Base-by-base conservation (phyloP, 2,329 filamentous ascomycete species). In the Fonsecaea nubica region DNA sequence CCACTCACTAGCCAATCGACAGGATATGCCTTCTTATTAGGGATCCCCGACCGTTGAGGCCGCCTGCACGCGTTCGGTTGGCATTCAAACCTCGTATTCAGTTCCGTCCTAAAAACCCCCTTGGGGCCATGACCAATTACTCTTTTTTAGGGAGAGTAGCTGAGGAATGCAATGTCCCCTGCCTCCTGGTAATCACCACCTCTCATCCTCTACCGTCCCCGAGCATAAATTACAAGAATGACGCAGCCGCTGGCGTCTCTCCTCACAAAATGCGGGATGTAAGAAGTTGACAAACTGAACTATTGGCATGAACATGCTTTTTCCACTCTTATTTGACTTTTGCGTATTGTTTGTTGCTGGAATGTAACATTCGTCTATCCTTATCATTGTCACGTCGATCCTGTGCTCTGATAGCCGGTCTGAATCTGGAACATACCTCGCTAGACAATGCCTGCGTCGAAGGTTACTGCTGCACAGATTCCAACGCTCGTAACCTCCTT, bases 381-480 rank as follows among this genome's bases (percentile, higher is more conserved):
- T 53, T 58, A 63, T 63, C 40, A 18, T 58, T 42, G 30, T 32
- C 38, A 48, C 58, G 12, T 25, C 21, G 48, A 54, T 35, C 30
- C 15, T 32, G 9, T 21, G 35, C 35, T 25, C 25, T 25, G 21
- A 53, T 32, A 6, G 48, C 2, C 45, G 4, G 25, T 18, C 35
- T n/a, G 45, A 42, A 21, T 21, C 12, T 40, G 45, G 45, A 25
- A 50, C 32, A 61, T 53, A 36, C 48, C 45, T 30, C 18, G 18
- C 15, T 38, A 52, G 25, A 61, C 18, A 53, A 63, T 64, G 65
- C 58, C 52, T 58, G 45, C 42, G 33, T 63, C 30, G 38, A 18
- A 38, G 48, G 57, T 50, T 42, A 52, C 18, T 59, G 55, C 56
- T 62, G 40, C 42, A 61, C 65, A 61, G 61, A 67, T 67, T 61